Base-by-base conservation (phyloP, 441 rosid genomes). In the Dalechampia spathulata region DNA sequence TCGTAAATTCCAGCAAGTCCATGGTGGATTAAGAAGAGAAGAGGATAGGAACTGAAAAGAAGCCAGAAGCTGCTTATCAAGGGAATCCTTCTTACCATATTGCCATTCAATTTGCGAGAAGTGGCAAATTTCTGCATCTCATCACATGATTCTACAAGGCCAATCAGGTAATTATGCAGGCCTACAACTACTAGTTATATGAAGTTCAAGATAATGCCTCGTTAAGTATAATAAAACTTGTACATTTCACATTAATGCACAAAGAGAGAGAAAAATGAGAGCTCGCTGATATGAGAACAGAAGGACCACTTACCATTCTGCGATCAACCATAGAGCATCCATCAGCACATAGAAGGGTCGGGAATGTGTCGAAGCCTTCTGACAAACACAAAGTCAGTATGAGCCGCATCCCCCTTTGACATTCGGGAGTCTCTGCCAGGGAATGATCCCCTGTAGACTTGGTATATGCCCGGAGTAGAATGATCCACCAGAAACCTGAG, bases 401-500 rank as follows among this genome's bases (percentile, higher is more conserved):
- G 6, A 91, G 85, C 60, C 79, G 78, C 78, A 91, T 91, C 32
- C 95, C 98, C 65, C 80, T 88, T 51, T 91, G 98, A 63, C 95
- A 88, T 63, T 86, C 96, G 0, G 90, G 79, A 49, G 80, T 77
- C 79, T 91, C 98, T 0, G 98, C 85, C 27, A 91, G 73, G 49
- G 93, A 70, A 50, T 79, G 71, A 69, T 91, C 95, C 54, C 98
- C 96, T 0, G 98, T 91, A 37, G 98, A 91, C 71, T 91, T 91
- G 13, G 98, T 88, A 55, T 88, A 91, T 23, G 96, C 98, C 19
- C 98, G 96, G 49, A 91, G 96, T 71, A 91, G 77, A 56, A 91
- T 88, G 52, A 91, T 91, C 98, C 98, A 88, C 98, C 98, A 91
- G 74, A 91, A 91, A 55, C 98, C 98, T 48, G 96, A 91, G 71